Conservation (phyloP, 352 stramenopile genomes). For the Globisporangium carolinianum region DNA sequence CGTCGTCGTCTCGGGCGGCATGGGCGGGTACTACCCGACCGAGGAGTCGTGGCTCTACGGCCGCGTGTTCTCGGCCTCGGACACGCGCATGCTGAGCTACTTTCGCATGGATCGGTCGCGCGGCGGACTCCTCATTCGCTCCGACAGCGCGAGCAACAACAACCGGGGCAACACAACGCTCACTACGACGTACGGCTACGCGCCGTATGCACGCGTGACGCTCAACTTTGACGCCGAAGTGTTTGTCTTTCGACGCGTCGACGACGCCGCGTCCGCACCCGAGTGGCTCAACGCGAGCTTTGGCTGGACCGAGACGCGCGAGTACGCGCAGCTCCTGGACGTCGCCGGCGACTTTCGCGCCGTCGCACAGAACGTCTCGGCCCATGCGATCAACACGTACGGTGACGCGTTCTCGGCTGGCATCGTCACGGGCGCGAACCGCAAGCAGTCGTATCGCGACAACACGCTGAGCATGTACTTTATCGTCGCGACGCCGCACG, state of each 20-base stretch:
- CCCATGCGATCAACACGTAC: slow-evolving; percentile 68
- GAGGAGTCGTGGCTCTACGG: slow-evolving; percentile 60
- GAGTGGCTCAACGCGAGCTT: slow-evolving; percentile 62
- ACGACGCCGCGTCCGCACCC: slow-evolving; percentile 42
- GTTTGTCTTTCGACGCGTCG: slow-evolving; percentile 63
- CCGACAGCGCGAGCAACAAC: slow-evolving; percentile 64
- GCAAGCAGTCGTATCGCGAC: slow-evolving; percentile 46
- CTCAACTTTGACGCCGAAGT: slow-evolving; percentile 71
- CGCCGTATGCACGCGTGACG: slow-evolving; percentile 58
- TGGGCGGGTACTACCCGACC: slow-evolving; percentile 64
- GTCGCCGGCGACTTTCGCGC: slow-evolving; percentile 56
- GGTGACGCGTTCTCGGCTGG: slow-evolving; percentile 48
- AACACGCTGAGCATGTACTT: slow-evolving; percentile 81
- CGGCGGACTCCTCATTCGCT: slow-evolving; percentile 60
- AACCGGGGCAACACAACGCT: slow-evolving; percentile 65
- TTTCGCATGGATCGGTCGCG: slow-evolving; percentile 67
- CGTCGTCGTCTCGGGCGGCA: slow-evolving; percentile 49
- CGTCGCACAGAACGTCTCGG: slow-evolving; percentile 51
- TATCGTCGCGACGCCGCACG: slow-evolving; percentile 56
- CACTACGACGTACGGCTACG: slow-evolving; percentile 33
- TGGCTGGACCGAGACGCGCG: slow-evolving; percentile 49
- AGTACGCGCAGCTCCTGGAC: slow-evolving; percentile 62
- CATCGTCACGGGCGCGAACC: slow-evolving; percentile 56
- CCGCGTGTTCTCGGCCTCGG: slow-evolving; percentile 56
- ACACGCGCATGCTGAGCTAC: slow-evolving; percentile 66